Evolutionary conservation across 805 yeast genomes (phyloP), one percentile per base, ranked within the genome.

Genomic region (Yamadazyma insecticola): DNA sequence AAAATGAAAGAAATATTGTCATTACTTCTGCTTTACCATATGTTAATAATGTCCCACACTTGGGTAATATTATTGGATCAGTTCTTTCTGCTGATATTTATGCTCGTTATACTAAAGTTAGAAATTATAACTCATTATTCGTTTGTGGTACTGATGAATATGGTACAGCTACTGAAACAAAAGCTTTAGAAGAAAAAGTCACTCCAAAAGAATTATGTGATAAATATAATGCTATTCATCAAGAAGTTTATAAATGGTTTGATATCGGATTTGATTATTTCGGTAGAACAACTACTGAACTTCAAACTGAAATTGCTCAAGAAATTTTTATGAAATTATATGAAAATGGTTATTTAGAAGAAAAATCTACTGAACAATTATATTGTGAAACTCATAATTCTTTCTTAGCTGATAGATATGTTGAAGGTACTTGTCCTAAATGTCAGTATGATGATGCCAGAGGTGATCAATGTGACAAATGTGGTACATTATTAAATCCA

Each of bases 151-250:
- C 98, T 22, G 99, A 92, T 57, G 99, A 92, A 64, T 92, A 92
- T 56, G 99, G 99, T 56, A 92, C 99, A 36, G 99, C 99, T 28
- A 92, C 98, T 11, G 99, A 92, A 61, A 92, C 98, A 17, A 92
- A 90, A 63, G 98, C 98, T 8, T 64, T 92, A 30, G 97, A 90
- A 57, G 98, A 92, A 53, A 79, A 82, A 24, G 82, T 85, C 38
- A 74, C 95, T 3, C 98, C 99, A 29, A 68, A 76, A 48, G 81
- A 87, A 55, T 70, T 92, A 47, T 92, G 97, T 71, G 87, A 82
- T 59, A 92, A 90, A 59, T 92, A 86, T 60, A 82, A 87, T 59
- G 70, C 72, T 37, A 72, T 92, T 44, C 99, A 92, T 58, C 72
- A 79, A 39, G 85, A 84, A 27, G 92, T 92, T 30, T 92, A 92